Percentiles rank a stretch among this genome's conserved stretches.
Conservation (phyloP, 306 rosid species). For the Glycyrrhiza uralensis region DNA sequence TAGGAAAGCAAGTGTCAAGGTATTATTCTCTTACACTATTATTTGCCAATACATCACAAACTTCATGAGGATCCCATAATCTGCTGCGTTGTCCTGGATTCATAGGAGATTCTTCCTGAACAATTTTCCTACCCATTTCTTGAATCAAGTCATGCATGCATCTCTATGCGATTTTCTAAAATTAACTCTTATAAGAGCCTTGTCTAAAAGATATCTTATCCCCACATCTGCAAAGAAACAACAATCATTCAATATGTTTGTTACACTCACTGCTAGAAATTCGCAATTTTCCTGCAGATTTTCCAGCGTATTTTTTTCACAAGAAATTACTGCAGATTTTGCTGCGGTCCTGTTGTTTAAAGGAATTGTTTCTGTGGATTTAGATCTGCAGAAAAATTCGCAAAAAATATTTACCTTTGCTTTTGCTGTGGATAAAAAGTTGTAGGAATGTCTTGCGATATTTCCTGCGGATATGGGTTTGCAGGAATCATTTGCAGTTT, state of each 20-base stretch:
- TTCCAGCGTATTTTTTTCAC: no score
- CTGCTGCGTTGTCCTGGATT: neutral
- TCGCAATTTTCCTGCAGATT: no score
- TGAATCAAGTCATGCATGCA: slow-evolving; percentile 36
- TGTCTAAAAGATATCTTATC: neutral
- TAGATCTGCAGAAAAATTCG: no score
- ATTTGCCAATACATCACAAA: neutral
- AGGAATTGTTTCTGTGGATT: no score
- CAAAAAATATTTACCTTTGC: no score
- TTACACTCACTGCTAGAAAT: no score
- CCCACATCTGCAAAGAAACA: neutral
- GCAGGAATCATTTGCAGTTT: no score
- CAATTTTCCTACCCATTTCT: slow-evolving; percentile 16
- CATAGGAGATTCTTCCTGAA: neutral
- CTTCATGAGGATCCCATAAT: neutral
- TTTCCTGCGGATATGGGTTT: no score
- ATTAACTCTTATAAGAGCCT: slow-evolving; percentile 9
- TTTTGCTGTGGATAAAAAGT: no score
- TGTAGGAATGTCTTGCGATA: no score
- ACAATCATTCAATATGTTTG: neutral
- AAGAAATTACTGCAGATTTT: no score
- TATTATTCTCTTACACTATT: neutral
- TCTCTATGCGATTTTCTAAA: neutral
- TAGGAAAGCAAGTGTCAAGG: neutral
- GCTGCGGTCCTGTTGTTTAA: no score